phyloP scores from a whole-genome alignment of 352 stramenopile genomes.

The Aphanomyces euteiches region DNA sequence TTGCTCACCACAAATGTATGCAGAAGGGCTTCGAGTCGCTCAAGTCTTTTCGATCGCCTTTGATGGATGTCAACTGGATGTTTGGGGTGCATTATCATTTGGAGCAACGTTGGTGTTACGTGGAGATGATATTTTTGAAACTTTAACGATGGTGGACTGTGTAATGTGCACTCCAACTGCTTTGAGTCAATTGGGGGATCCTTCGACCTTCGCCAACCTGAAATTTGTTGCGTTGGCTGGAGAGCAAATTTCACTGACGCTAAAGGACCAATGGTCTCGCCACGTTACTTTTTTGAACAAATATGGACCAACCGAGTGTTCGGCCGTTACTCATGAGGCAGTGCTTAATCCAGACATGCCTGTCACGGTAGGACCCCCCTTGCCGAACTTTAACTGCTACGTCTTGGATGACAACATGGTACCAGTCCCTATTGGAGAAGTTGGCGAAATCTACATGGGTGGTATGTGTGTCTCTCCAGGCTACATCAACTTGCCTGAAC shows the following conservation, averaged over 20 bases:
- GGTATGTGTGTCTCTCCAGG: too few species aligned
- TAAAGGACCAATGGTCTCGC: not conserved
- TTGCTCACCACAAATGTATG: not conserved
- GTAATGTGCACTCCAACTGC: not conserved
- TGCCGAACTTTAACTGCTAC: conserved; percentile 68
- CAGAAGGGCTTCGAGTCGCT: not conserved
- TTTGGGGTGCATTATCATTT: not conserved
- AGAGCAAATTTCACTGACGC: not conserved
- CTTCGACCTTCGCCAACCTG: not conserved
- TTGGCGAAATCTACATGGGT: too few species aligned
- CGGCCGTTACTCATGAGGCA: not conserved
- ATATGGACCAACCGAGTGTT: conserved; percentile 1
- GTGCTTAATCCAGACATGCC: conserved; percentile 8
- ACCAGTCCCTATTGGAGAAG: too few species aligned
- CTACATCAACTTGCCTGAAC: too few species aligned
- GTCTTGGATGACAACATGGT: conserved; percentile 53
- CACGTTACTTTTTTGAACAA: not conserved
- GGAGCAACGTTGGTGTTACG: conserved; percentile 4
- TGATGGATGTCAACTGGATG: conserved; percentile 1
- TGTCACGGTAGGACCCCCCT: conserved; percentile 52
- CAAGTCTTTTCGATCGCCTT: not conserved
- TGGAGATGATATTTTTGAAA: not conserved
- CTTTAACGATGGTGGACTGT: not conserved
- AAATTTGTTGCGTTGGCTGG: not conserved
- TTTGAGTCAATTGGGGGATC: not conserved